Conservation (phyloP, 2,329 filamentous ascomycete genomes). For the Diplocarpon rosae region DNA sequence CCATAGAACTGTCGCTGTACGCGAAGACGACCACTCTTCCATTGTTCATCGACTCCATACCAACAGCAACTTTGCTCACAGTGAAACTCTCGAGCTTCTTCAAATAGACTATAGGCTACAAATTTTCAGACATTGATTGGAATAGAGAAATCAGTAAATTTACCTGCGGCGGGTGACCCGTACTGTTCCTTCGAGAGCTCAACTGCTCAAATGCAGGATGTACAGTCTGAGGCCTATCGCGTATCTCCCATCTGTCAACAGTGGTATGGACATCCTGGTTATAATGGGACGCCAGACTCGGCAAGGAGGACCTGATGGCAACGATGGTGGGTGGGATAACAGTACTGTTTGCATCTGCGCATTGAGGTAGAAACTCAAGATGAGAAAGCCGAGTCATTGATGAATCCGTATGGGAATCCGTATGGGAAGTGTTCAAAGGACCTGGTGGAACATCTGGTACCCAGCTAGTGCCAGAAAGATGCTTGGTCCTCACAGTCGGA, state of each 20-base stretch:
- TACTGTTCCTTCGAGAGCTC: conserved; percentile 49
- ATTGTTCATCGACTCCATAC: conserved; percentile 55
- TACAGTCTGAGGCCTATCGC: conserved; percentile 52
- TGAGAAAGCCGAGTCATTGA: conserved; percentile 58
- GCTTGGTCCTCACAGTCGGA: conserved; percentile 42
- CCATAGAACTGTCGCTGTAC: conserved; percentile 70
- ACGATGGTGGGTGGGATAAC: conserved; percentile 49
- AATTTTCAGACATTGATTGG: conserved; percentile 2
- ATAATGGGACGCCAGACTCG: conserved; percentile 42
- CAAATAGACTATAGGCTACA: conserved; percentile 37
- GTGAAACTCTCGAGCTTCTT: conserved; percentile 56
- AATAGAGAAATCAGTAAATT: conserved; percentile 1
- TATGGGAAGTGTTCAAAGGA: conserved; percentile 31
- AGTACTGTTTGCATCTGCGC: conserved; percentile 39
- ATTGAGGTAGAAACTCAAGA: conserved; percentile 60
- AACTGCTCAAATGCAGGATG: conserved; percentile 72
- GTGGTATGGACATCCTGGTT: conserved; percentile 59
- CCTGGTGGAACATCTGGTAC: conserved; percentile 17
- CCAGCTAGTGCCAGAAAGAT: conserved; percentile 48
- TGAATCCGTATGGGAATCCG: conserved; percentile 37
- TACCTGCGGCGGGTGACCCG: conserved; percentile 20
- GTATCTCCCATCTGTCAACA: conserved; percentile 72
- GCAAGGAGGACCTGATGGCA: conserved; percentile 57
- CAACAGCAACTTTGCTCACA: conserved; percentile 60
- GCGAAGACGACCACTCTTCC: conserved; percentile 62